phyloP scores from a whole-genome alignment of 2,329 filamentous ascomycete genomes.

The Cryphonectria naterciae region DNA sequence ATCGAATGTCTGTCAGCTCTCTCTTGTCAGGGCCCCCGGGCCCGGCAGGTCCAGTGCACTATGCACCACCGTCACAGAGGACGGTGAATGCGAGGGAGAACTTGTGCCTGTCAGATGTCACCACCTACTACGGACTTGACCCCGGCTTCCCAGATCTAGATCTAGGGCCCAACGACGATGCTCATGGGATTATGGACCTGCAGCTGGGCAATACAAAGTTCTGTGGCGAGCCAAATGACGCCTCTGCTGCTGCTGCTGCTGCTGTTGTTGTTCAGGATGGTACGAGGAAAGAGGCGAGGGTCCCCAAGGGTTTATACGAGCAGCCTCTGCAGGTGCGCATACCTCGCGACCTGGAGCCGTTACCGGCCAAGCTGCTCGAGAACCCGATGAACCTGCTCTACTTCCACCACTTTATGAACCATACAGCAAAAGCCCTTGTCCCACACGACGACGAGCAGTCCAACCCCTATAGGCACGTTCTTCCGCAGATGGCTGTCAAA shows the following conservation, averaged over 20 bases:
- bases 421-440: slow-evolving; percentile 68
- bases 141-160: slow-evolving; percentile 72
- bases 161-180: slow-evolving; percentile 71
- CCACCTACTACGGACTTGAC: slow-evolving; percentile 70
- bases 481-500: slow-evolving; percentile 66
- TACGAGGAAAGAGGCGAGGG: slow-evolving; percentile 41
- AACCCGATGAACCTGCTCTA: slow-evolving; percentile 81
- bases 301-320: slow-evolving; percentile 69
- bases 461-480: slow-evolving; percentile 56
- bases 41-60: slow-evolving; percentile 30
- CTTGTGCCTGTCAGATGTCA: slow-evolving; percentile 37
- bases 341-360: slow-evolving; percentile 50
- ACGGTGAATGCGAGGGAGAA: slow-evolving; percentile 26
- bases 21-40: slow-evolving; percentile 59
- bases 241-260: not conserved
- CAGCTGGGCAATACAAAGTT: slow-evolving; percentile 32
- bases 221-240: not conserved
- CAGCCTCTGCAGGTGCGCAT: slow-evolving; percentile 67
- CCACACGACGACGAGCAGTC: slow-evolving; percentile 56
- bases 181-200: slow-evolving; percentile 58
- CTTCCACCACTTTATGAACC: slow-evolving; percentile 72
- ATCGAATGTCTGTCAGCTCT: slow-evolving; percentile 66
- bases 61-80: slow-evolving; percentile 28
- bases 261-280: slow-evolving; percentile 13
- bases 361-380: slow-evolving; percentile 59